These are phyloP conservation scores for Aphanomyces euteiches DNA, from an alignment of 352 stramenopile genomes.

Conservation along the genomic window DNA sequence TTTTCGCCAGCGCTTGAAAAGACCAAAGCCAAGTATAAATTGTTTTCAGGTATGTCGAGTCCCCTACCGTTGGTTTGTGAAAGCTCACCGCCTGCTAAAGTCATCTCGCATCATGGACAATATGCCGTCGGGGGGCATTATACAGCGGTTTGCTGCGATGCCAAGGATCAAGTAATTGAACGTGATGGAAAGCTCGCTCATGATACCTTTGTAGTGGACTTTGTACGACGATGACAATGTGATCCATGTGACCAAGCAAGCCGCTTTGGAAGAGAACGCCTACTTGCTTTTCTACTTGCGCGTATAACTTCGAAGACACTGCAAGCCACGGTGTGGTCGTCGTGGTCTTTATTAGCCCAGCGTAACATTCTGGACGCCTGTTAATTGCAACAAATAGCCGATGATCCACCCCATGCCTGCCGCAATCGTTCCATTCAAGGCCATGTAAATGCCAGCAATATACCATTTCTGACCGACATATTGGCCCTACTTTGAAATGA, in stretches of 20 bases:
- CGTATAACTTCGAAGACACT: not conserved
- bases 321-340: not conserved
- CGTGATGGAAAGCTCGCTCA: not conserved
- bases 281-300: conserved; percentile 82
- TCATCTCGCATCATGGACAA: conserved; percentile 77
- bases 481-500: conserved; percentile 36
- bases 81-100: conserved; percentile 30
- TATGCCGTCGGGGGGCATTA: conserved; percentile 80
- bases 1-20: conserved; percentile 42
- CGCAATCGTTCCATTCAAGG: conserved; percentile 67
- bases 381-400: conserved; percentile 75
- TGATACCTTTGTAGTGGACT: conserved; percentile 47
- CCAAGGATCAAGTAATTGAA: conserved; percentile 60
- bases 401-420: conserved; percentile 77
- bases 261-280: conserved; percentile 63
- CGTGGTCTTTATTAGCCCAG: conserved; percentile 15
- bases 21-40: conserved; percentile 44
- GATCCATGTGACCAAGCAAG: conserved; percentile 63
- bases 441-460: conserved; percentile 62
- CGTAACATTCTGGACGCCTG: conserved; percentile 58
- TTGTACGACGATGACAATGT: conserved; percentile 80
- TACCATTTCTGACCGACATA: conserved; percentile 80
- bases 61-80: not conserved
- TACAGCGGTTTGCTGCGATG: conserved; percentile 77
- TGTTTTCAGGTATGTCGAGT: conserved; percentile 49